Base-by-base conservation (phyloP, 495 filamentous ascomycete species). In the Tetracladium setigerum region DNA sequence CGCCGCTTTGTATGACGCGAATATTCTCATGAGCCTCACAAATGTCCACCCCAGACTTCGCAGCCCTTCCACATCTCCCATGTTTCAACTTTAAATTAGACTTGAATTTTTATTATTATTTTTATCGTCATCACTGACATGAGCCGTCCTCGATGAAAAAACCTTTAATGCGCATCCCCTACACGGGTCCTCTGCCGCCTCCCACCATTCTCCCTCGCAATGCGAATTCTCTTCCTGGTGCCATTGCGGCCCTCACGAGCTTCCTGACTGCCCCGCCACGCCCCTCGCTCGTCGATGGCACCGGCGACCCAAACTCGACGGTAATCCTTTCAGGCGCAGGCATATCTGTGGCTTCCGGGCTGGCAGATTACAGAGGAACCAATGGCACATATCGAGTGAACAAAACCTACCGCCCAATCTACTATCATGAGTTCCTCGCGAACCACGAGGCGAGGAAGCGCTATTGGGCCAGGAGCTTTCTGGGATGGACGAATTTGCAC, bases 381-480 rank as follows among this genome's bases (percentile, higher is more conserved):
- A 84, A 89, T 47, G 92, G 92, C 34, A 97, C 92, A 14, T 98
- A 98, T 55, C 81, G 87, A 19, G 77, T 87, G 49, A 96, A 97
- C 68, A 84, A 82, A 60, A 79, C 76, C 3, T 95, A 95, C 61
- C 79, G 85, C 18, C 92, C 92, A 13, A 92, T 95, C 54, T 98
- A 95, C 67, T 94, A 81, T 65, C 78, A 86, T 65, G 92, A 98
- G 57, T 98, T 96, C 60, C 52, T 83, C 22, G 63, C 73, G 34
- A 83, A 68, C 50, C 91, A 98, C 67, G 89, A 91, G 60, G 84
- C 87, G 14, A 72, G 92, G 45, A 94, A 97, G 67, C 70, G 92
- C 48, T 98, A 98, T 68, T 98, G 91, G 91, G 91, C 92, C 5
- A 71, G 92, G 12, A 94, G 87, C 63, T 98, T 90, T 61, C 69